A percentile compares a stretch with the other conserved stretches of the same genome.
Conservation (phyloP, 192 early-diverging fungal genomes). For the Entophlyctis luteolus region DNA sequence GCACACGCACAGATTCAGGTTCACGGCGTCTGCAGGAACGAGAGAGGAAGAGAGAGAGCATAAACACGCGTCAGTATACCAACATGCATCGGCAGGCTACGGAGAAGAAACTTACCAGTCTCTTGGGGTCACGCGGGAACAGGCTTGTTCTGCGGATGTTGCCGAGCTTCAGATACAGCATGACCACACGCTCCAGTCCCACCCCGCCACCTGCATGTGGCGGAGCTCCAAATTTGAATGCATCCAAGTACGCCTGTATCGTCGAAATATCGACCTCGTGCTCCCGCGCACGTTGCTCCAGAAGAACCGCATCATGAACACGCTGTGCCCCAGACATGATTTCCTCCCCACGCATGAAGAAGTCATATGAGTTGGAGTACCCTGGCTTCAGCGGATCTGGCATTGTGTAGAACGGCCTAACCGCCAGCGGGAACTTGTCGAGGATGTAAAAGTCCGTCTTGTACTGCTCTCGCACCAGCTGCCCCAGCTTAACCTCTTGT, state of each 20-base stretch:
- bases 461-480: slow-evolving; percentile 89
- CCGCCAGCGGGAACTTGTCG: slow-evolving; percentile 96
- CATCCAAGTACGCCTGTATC: slow-evolving; percentile 90
- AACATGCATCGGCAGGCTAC: no score
- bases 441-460: slow-evolving; percentile 97
- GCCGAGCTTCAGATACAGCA: slow-evolving; percentile 90
- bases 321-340: slow-evolving; percentile 98
- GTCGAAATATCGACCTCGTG: slow-evolving; percentile 73
- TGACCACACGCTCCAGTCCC: slow-evolving; percentile 93
- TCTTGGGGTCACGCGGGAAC: slow-evolving; percentile 98
- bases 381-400: slow-evolving; percentile 71
- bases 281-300: slow-evolving; percentile 71
- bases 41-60: no score
- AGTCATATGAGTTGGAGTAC: slow-evolving; percentile 99
- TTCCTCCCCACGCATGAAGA: slow-evolving; percentile 98
- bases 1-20: no score
- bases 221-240: slow-evolving; percentile 93
- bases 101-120: no score
- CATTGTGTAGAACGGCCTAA: slow-evolving; percentile 99
- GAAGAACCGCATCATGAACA: slow-evolving; percentile 83
- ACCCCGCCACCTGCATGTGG: slow-evolving; percentile 93
- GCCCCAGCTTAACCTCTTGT: slow-evolving; percentile 78
- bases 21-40: no score
- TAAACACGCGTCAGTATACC: no score
- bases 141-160: slow-evolving; percentile 89